Evolutionary conservation across 179 eudicot genomes (phyloP), one percentile per base, ranked within the genome.

Genomic region (Beta macrorhiza): DNA sequence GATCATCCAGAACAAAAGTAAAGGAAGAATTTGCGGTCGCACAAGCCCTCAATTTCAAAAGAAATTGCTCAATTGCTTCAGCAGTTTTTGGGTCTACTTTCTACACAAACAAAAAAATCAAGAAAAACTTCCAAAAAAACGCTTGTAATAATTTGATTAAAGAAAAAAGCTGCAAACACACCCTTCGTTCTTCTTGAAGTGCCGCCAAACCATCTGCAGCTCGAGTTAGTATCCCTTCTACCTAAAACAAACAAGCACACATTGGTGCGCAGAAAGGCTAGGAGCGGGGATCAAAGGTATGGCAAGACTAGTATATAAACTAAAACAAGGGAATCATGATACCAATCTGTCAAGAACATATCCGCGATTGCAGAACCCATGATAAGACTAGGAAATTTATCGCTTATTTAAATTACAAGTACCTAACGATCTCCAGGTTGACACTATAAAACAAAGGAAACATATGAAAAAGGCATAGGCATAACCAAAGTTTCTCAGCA

Each of bases 141-240:
- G 42, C 44, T 13, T 6, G 2, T 25, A 65, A 53, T 22, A 12
- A 29, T 22, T 6, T 20, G 44, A 67, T 19, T 37, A 47, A 29
- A 44, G 44, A 45, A 68, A 32, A n/a, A 19, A 75, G 56, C 67
- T 20, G 7, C 68, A 71, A 22, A 86, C 81, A 58, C 52, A 96
- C 98, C 97, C 90, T 91, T 76, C 99, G 88, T 82, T 92, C 96
- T 82, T 96, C 99, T 89, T 96, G 99, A 84, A 96, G 94, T 16
- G 91, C 93, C 83, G 80, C 90, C 86, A 96, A 84, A 75, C 81
- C 98, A 85, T 94, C 90, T 37, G 88, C 93, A 82, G 98, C 98
- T 84, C 98, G 89, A 74, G 89, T 45, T 82, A 96, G 80, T 81
- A 94, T 90, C 62, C 99, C 99, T 88, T 96, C 98, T 65, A 96